Base-by-base conservation (phyloP, 495 filamentous ascomycete species). In the Penicillium parvum region DNA sequence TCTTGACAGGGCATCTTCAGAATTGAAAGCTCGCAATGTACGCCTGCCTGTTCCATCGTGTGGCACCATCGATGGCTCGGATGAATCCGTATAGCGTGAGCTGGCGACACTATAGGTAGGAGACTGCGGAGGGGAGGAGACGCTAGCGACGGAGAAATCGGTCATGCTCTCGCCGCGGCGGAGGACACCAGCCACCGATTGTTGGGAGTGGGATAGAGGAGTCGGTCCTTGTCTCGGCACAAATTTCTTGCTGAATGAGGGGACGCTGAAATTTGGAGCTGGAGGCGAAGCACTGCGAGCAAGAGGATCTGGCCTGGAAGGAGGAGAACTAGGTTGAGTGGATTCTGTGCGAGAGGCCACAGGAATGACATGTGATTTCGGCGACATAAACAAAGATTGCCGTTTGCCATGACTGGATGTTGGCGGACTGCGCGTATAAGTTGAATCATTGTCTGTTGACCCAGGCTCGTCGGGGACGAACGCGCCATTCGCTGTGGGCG, bases 251-350 rank as follows among this genome's bases (percentile, higher is more conserved):
- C 70, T 75, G 37, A 75, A 75, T 4, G 59, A 66, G 11, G 73
- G 73, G 18, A 76, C 72, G 40, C 73, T 76, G 39, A 75, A 76
- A 45, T 76, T 75, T 2, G 71, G 72, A 6, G 72, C 64, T 15
- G 71, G 61, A 1, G 65, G 63, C 1, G 70, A 74, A 7, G 63
- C 47, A 42, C 66, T 53, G 28, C 63, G 61, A n/a, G 54, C 29
- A 1, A 59, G 30, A 6, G 50, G 32, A 15, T 71, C 64, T 10
- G 60, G 57, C 7, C 49, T 57, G 9, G 69, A 57, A 32, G 60
- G 61, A 22, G 59, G 43, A 19, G 55, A 44, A 15, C 49, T 48
- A 11, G 46, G 32, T 20, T 63, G 48, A 34, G 37, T 10, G 15
- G 23, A 16, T 11, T 48, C 45, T 10, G 17, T 14, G 20, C n/a